Evolutionary conservation across 805 yeast species (phyloP).

Genomic region (Candida multigemmis): DNA sequence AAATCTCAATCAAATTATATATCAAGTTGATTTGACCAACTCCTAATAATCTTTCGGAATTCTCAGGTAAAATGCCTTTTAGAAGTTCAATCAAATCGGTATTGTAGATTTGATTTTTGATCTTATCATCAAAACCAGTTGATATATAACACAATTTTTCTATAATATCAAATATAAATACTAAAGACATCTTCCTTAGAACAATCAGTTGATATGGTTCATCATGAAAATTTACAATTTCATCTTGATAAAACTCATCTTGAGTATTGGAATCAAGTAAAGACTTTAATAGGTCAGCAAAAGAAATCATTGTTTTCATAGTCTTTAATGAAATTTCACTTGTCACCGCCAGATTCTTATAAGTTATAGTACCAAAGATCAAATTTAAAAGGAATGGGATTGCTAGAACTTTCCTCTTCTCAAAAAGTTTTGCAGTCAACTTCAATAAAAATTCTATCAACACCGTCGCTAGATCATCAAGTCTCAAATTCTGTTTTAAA

Average conservation of each 20-base stretch:
- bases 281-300: constrained; percentile 12
- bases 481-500: constrained; percentile 32
- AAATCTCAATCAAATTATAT: constrained; percentile 43
- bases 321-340: constrained; percentile 15
- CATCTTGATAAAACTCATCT: constrained; percentile 19
- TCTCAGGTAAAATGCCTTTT: constrained; percentile 42
- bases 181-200: constrained; percentile 41
- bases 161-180: constrained; percentile 46
- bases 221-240: constrained; percentile 16
- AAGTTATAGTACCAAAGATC: constrained; percentile 44
- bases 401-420: constrained; percentile 19
- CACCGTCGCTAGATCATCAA: constrained; percentile 34
- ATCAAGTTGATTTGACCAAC: constrained; percentile 40
- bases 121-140: constrained; percentile 12
- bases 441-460: constrained; percentile 19
- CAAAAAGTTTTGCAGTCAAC: too few relatives aligned
- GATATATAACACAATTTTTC: constrained; percentile 33
- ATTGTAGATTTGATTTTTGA: constrained; percentile 7
- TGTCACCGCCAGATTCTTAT: constrained; percentile 55
- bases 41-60: constrained; percentile 32
- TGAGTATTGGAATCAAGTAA: constrained; percentile 18
- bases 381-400: constrained; percentile 56
- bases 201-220: constrained; percentile 20
- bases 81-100: too few relatives aligned
- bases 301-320: constrained; percentile 7